Percentiles rank a stretch among this genome's conserved stretches.
Conservation (phyloP, 768 basidiomycete genomes). For the Mycena galopus region DNA sequence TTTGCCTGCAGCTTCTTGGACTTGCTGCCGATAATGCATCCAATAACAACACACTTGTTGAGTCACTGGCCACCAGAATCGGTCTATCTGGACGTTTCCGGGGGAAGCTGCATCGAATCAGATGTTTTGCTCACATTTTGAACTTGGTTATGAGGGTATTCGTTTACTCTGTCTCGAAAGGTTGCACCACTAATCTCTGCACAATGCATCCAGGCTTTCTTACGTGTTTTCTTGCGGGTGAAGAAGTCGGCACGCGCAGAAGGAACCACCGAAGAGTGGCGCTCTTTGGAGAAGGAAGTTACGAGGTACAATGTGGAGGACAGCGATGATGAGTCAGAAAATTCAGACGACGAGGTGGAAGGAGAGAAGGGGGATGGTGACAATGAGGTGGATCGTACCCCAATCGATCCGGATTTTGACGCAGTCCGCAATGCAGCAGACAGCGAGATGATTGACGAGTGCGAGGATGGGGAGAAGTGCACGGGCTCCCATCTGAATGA, state of each 20-base stretch:
- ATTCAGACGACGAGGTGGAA: neutral
- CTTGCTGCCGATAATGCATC: too few species aligned
- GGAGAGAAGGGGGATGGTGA: neutral
- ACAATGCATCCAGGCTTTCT: slow-evolving; percentile 7
- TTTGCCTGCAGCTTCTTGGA: too few species aligned
- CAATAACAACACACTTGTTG: too few species aligned
- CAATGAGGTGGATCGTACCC: neutral
- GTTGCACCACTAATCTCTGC: neutral
- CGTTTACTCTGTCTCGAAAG: neutral
- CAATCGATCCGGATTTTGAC: neutral
- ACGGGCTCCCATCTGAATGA: neutral
- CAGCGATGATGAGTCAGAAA: neutral
- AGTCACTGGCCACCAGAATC: slow-evolving; percentile 11
- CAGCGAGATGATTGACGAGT: neutral
- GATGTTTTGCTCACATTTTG: slow-evolving; percentile 17
- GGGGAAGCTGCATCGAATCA: slow-evolving; percentile 8
- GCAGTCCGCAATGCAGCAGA: neutral
- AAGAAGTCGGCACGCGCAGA: slow-evolving; percentile 1
- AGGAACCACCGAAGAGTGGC: slow-evolving; percentile 4
- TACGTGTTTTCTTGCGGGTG: slow-evolving; percentile 7
- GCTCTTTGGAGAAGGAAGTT: slow-evolving; percentile 17
- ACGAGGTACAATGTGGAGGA: slow-evolving; percentile 6
- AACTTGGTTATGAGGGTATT: slow-evolving; percentile 20
- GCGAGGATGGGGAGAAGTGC: neutral
- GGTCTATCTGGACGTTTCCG: slow-evolving; percentile 8